A percentile compares a stretch with the other conserved stretches of the same genome.
phyloP scores from a whole-genome alignment of 2,329 filamentous ascomycete species.

The Talaromyces rugulosus region DNA sequence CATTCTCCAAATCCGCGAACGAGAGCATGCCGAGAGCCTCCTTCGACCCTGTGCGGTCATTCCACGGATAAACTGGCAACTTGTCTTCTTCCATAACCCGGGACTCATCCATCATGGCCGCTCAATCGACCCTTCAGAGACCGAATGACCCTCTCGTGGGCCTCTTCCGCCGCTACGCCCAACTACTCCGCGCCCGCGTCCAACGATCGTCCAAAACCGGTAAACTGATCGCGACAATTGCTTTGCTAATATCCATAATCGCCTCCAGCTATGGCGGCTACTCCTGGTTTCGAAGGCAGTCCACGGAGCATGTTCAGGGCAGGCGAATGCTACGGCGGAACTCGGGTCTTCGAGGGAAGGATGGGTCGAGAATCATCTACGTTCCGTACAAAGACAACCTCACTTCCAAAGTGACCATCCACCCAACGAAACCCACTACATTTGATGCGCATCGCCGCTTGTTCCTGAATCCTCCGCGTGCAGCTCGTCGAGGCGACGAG shows the following conservation, averaged over 20 bases:
- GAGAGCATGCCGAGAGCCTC: constrained; percentile 7
- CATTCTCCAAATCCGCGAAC: background rate
- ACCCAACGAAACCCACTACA: constrained; percentile 84
- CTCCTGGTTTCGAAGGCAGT: constrained; percentile 68
- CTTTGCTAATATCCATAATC: constrained; percentile 73
- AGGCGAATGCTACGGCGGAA: constrained; percentile 80
- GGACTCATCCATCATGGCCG: constrained; percentile 56
- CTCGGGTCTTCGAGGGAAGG: constrained; percentile 88
- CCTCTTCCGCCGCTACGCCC: constrained; percentile 52
- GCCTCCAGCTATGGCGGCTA: constrained; percentile 73
- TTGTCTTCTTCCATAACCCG: background rate
- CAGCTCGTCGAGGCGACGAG: constrained; percentile 70
- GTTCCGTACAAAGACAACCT: constrained; percentile 75
- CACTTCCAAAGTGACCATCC: constrained; percentile 86
- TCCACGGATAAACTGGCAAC: constrained; percentile 4
- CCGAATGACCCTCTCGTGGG: constrained; percentile 63
- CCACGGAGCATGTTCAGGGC: constrained; percentile 77
- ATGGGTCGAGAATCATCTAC: constrained; percentile 90
- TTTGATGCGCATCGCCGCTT: constrained; percentile 94
- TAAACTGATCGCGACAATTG: constrained; percentile 70
- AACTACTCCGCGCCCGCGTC: constrained; percentile 49
- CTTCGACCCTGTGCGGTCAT: constrained; percentile 7
- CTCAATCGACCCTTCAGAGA: constrained; percentile 75
- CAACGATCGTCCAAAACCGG: constrained; percentile 65
- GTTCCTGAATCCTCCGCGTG: constrained; percentile 85